These are phyloP conservation scores for Elongisporangium undulatum DNA, from an alignment of 352 stramenopile genomes.

Conservation along the genomic window DNA sequence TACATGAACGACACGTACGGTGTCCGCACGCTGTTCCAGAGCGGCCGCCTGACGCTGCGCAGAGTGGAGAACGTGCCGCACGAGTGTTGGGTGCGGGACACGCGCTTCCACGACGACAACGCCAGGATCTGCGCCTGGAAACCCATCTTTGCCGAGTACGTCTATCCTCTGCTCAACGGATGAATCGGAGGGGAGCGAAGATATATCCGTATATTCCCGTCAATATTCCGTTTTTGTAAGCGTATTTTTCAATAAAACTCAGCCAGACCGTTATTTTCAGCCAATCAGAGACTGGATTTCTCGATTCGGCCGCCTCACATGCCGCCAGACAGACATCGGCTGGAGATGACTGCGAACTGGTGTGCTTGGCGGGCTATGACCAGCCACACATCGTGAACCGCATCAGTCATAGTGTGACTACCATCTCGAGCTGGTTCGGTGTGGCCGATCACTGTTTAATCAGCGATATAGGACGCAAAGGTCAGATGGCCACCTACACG, in stretches of 20 bases:
- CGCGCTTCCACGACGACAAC: not conserved
- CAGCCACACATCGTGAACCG: not conserved
- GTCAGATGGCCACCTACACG: not conserved
- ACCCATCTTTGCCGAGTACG: slow-evolving; percentile 9
- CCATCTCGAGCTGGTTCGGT: not conserved
- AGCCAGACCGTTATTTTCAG: not conserved
- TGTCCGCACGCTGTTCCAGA: slow-evolving; percentile 26
- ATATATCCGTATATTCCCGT: not conserved
- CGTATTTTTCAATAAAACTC: not conserved
- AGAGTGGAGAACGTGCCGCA: slow-evolving; percentile 25
- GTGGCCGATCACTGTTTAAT: not conserved
- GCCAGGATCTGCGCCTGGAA: slow-evolving; percentile 3
- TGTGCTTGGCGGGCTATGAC: not conserved
- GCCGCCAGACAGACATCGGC: not conserved
- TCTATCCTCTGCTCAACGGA: slow-evolving; percentile 7
- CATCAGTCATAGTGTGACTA: not conserved
- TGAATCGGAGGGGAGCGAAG: not conserved
- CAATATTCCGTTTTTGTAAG: too few species aligned
- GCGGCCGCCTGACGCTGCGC: slow-evolving; percentile 19
- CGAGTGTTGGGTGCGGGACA: slow-evolving; percentile 33
- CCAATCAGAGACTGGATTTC: not conserved
- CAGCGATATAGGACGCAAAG: not conserved
- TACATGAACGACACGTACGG: slow-evolving; percentile 34
- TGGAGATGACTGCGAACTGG: not conserved
- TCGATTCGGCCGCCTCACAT: not conserved